phyloP scores from a whole-genome alignment of 176 grass and related monocot genomes.

The Aegilops longissima region DNA sequence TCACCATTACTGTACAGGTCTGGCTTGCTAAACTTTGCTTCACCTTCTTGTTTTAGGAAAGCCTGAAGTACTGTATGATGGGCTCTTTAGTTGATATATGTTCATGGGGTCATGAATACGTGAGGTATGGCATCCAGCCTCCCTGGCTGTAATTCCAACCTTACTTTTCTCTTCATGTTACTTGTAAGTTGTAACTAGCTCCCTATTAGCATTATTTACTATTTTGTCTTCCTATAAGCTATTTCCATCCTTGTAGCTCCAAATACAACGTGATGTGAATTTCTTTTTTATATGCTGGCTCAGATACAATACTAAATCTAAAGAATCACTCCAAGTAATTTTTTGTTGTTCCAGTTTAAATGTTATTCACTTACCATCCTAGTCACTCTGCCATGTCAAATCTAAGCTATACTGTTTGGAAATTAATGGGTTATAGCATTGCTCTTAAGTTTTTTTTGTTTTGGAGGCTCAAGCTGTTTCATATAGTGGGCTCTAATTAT shows the following conservation, averaged over 20 bases:
- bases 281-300: not conserved
- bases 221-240: not conserved
- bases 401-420: not conserved
- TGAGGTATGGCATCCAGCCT: constrained; percentile 48
- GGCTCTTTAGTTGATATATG: constrained; percentile 91
- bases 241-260: not conserved
- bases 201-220: not conserved
- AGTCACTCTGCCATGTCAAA: not conserved
- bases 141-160: not conserved
- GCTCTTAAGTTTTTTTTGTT: not conserved
- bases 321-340: not conserved
- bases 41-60: constrained; percentile 60
- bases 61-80: constrained; percentile 77
- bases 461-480: not conserved
- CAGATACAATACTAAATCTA: not conserved
- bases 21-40: not conserved
- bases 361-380: not conserved
- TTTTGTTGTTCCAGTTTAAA: not conserved
- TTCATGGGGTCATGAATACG: constrained; percentile 95
- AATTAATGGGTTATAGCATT: not conserved
- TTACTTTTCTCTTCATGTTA: not conserved
- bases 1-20: not conserved
- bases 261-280: not conserved
- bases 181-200: not conserved
- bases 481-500: constrained; percentile 34